Evolutionary conservation across 768 basidiomycete genomes (phyloP).

Genomic region (Suillus subalutaceus): DNA sequence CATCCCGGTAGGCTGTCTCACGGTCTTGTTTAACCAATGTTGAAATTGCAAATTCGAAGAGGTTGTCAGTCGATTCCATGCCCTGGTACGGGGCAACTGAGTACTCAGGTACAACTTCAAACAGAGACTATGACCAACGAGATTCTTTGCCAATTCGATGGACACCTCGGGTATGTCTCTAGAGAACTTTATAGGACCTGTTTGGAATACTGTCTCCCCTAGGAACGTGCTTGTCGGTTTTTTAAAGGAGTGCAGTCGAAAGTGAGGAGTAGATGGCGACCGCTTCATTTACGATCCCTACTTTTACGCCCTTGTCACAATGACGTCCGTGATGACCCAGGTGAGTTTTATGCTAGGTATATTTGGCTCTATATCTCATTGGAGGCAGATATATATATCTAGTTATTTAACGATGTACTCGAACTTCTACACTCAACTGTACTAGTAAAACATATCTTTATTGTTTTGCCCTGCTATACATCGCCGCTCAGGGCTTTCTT

Average conservation of each 20-base stretch:
- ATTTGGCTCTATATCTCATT: not conserved
- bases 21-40: not conserved
- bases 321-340: conserved; percentile 24
- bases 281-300: conserved; percentile 14
- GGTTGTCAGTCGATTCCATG: conserved; percentile 29
- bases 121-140: conserved; percentile 11
- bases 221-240: conserved; percentile 25
- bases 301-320: conserved; percentile 25
- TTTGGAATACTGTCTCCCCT: not conserved
- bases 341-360: conserved; percentile 13
- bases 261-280: conserved; percentile 21
- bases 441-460: not conserved
- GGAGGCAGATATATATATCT: not conserved
- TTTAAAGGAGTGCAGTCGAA: conserved; percentile 17
- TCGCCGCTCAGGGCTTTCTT: not conserved
- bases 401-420: not conserved
- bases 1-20: conserved; percentile 25
- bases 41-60: conserved; percentile 16
- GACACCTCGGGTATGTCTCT: conserved; percentile 21
- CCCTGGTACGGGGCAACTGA: conserved; percentile 13
- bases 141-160: conserved; percentile 13
- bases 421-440: not conserved
- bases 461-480: not conserved
- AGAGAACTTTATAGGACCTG: not conserved
- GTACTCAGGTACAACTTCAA: conserved; percentile 4